Conservation (phyloP, 75 land plant species). For the Isoetes taiwanensis region DNA sequence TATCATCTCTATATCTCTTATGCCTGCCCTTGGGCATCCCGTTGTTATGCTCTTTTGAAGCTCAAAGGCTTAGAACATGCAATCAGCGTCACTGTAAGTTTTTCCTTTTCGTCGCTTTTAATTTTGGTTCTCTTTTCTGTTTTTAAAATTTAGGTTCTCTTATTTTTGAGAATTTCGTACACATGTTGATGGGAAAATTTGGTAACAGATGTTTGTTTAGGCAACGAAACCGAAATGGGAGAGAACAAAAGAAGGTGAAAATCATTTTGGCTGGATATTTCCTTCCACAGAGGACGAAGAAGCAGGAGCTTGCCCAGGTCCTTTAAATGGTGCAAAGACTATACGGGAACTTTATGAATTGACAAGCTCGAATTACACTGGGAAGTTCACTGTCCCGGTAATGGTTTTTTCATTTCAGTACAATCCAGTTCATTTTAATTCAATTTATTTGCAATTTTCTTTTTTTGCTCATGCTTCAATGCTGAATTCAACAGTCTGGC, state of each 20-base stretch:
- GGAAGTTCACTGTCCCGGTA: conserved; percentile 68
- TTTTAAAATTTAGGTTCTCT: background rate
- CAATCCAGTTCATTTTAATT: background rate
- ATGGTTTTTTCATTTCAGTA: background rate
- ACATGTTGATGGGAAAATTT: conserved; percentile 1
- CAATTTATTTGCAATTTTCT: background rate
- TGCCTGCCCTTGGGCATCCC: conserved; percentile 90
- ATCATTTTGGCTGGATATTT: conserved; percentile 80
- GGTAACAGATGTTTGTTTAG: background rate
- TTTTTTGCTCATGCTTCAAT: conserved; percentile 26
- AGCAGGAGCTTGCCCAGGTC: conserved; percentile 55
- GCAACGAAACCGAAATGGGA: conserved; percentile 49
- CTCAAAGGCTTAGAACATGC: conserved; percentile 75
- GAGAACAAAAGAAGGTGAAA: conserved; percentile 56
- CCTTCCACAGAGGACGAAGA: conserved; percentile 42
- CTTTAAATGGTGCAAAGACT: conserved; percentile 42
- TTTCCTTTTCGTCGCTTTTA: background rate
- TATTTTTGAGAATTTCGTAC: background rate
- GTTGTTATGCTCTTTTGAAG: conserved; percentile 60
- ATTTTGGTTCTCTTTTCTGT: background rate
- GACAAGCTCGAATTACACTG: conserved; percentile 50
- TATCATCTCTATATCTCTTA: conserved; percentile 79
- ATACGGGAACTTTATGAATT: conserved; percentile 66
- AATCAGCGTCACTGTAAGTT: conserved; percentile 46
- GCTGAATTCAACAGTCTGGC: conserved; percentile 68